Evolutionary conservation across 176 grass and related monocot genomes (phyloP), one percentile per base, ranked within the genome.

Genomic region (Carex parvula): DNA sequence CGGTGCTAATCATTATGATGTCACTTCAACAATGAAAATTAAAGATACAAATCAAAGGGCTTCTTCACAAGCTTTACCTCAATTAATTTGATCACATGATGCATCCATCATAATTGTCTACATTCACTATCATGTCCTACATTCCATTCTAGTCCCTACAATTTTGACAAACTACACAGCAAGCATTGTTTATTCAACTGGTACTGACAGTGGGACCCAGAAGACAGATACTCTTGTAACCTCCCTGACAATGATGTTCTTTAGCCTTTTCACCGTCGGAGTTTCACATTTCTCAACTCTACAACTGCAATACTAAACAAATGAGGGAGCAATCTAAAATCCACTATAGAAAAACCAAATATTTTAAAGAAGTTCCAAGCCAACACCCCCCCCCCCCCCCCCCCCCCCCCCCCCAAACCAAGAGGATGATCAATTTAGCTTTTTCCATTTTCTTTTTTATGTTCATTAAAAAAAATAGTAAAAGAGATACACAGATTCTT

Each of bases 401-500:
- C 0, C 22, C 35, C 83, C 69, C 35, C 76, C 65, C 73, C 56
- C 80, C 48, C 76, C 66, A 1, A 76, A 87, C 35, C 35, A 41
- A 52, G 18, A 52, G 70, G 71, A 42, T 37, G 44, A 81, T 61
- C 69, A 85, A 60, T 75, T 22, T 16, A 69, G 79, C 79, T 83
- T 83, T 70, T 83, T 42, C 0, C 13, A 60, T 60, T n/a, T 24
- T 24, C n/a, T n/a, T 68, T 70, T 82, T 41, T 78, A 46, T 85
- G 55, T 86, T 82, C 70, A 82, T 66, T 71, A 70, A 53, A 69
- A 83, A 57, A 75, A 22, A 17, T 72, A 18, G 69, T 79, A 90
- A 82, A 81, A 54, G 58, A n/a, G 18, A 91, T 56, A 84, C 78
- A 64, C 84, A 79, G 63, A 73, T 57, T 85, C 75, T 73, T 64